A percentile compares a stretch with the other conserved stretches of the same genome.
phyloP scores from a whole-genome alignment of 352 stramenopile species.

The Thraustochytrium striatum region DNA sequence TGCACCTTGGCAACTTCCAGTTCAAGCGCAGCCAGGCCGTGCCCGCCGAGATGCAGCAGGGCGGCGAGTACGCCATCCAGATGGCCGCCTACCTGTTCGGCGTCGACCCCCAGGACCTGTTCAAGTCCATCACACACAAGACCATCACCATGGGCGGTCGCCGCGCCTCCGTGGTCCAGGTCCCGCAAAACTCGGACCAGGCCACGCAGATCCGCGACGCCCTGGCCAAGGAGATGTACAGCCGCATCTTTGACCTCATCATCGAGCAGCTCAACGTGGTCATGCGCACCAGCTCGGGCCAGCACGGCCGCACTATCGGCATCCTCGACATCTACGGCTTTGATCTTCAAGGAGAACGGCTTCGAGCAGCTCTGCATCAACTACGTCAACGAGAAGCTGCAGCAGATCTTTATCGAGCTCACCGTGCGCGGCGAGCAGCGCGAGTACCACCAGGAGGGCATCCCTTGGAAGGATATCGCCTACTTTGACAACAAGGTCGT shows the following conservation, averaged over 20 bases:
- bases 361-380: slow-evolving; percentile 89
- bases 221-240: slow-evolving; percentile 92
- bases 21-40: slow-evolving; percentile 64
- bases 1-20: slow-evolving; percentile 90
- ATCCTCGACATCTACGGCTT: slow-evolving; percentile 95
- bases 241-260: slow-evolving; percentile 95
- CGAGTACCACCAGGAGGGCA: slow-evolving; percentile 93
- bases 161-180: slow-evolving; percentile 30
- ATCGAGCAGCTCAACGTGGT: slow-evolving; percentile 77
- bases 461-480: slow-evolving; percentile 78
- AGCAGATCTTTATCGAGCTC: slow-evolving; percentile 75
- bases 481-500: slow-evolving; percentile 88
- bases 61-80: slow-evolving; percentile 42
- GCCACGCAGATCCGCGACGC: slow-evolving; percentile 68
- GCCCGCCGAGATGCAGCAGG: slow-evolving; percentile 12
- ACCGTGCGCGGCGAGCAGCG: slow-evolving; percentile 89
- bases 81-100: slow-evolving; percentile 49
- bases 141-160: slow-evolving; percentile 43
- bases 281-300: slow-evolving; percentile 43
- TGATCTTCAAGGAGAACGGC: slow-evolving; percentile 83
- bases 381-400: slow-evolving; percentile 78
- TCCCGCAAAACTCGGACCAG: slow-evolving; percentile 47
- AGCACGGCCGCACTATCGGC: slow-evolving; percentile 72
- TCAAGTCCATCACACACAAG: slow-evolving; percentile 51
- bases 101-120: slow-evolving; percentile 17